phyloP scores from a whole-genome alignment of 306 rosid species.

The Castanea sativa region DNA sequence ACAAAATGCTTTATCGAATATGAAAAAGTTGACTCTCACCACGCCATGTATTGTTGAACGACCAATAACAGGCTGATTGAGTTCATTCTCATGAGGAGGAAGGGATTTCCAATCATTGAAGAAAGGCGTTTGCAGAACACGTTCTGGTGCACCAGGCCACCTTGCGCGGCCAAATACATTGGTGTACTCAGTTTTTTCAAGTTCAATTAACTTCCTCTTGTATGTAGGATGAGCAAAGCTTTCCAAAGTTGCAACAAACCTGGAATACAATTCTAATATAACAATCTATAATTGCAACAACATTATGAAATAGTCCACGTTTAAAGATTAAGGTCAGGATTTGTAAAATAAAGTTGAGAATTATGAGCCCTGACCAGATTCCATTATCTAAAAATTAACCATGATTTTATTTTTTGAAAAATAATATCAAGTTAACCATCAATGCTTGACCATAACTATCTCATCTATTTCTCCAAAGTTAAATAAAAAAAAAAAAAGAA shows the following conservation, averaged over 20 bases:
- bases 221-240: conserved; percentile 78
- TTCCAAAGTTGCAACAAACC: conserved; percentile 85
- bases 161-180: conserved; percentile 78
- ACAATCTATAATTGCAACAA: background rate
- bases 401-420: no score
- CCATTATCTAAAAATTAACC: background rate
- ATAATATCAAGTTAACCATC: no score
- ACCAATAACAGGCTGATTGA: conserved; percentile 64
- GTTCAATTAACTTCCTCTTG: conserved; percentile 70
- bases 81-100: conserved; percentile 61
- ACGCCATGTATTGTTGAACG: conserved; percentile 58
- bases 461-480: no score
- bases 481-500: background rate
- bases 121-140: conserved; percentile 72
- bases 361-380: background rate
- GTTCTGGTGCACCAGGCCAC: conserved; percentile 78
- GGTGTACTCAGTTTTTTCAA: conserved; percentile 62
- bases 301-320: background rate
- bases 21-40: conserved; percentile 38
- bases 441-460: no score
- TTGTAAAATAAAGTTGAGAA: background rate
- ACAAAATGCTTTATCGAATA: background rate
- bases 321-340: background rate
- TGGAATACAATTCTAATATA: conserved; percentile 22
- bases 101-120: conserved; percentile 64